These are phyloP conservation scores for Entelexis sorbosivorans DNA, from an alignment of 1,139 yeast genomes.

Conservation along the genomic window DNA sequence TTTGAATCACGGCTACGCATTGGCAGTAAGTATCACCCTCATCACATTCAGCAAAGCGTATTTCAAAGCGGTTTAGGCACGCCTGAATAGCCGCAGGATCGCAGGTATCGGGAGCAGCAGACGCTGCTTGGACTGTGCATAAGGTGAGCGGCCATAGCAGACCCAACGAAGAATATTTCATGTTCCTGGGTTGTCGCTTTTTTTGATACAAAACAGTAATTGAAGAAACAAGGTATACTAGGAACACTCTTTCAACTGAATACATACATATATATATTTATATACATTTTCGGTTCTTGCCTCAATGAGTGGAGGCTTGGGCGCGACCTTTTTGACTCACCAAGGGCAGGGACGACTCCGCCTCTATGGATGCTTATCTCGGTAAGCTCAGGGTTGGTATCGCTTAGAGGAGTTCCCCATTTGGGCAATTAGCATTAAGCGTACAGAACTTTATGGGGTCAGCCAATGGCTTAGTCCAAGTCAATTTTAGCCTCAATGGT, in stretches of 20 bases:
- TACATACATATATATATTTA: background rate
- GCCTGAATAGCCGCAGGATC: slow-evolving; percentile 14
- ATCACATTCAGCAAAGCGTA: slow-evolving; percentile 11
- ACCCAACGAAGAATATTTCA: background rate
- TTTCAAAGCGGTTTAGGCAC: slow-evolving; percentile 15
- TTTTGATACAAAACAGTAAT: background rate
- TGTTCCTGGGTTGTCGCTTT: background rate
- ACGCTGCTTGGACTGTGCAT: background rate
- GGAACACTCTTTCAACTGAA: too few species aligned
- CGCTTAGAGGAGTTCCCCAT: background rate
- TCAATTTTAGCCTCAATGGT: slow-evolving; percentile 22
- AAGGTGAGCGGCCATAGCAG: background rate
- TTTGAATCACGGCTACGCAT: slow-evolving; percentile 11
- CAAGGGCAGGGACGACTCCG: background rate
- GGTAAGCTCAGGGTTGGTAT: slow-evolving; percentile 2
- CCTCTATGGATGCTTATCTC: background rate
- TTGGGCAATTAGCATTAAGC: background rate
- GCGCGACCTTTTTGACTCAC: background rate
- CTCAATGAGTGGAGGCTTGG: background rate
- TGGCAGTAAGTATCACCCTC: slow-evolving; percentile 15
- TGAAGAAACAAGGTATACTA: background rate
- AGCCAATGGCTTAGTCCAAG: slow-evolving; percentile 4
- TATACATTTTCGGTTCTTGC: background rate
- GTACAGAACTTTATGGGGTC: too few species aligned
- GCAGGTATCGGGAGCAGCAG: slow-evolving; percentile 11